Evolutionary conservation across 805 yeast species (phyloP), one percentile per base, ranked within the genome.

Genomic region (Wickerhamiella australiensis): DNA sequence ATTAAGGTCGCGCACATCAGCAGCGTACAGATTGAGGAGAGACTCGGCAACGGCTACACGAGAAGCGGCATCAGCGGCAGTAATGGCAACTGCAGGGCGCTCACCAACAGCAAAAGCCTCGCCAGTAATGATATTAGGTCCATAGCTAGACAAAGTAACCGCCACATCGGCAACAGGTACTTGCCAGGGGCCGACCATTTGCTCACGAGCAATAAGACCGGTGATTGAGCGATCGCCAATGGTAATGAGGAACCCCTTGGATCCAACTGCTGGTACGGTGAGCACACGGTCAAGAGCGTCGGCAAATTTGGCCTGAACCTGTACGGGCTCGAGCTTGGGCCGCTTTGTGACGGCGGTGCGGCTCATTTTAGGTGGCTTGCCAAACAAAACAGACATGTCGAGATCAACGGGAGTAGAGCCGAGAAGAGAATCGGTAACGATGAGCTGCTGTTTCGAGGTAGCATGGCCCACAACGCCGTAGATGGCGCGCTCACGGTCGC

Each of bases 151-250:
- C 52, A 83, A 82, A 21, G 97, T 88, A 49, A 92, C 96, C 69
- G 95, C 97, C 50, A 88, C 96, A 64, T 92, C 97, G 15, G 97
- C 92, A 27, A 92, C 97, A 45, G 99, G 98, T 8, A 84, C 92
- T 73, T 92, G 99, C 97, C 97, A 92, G 63, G 97, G 97, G 36
- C 98, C 98, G 53, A 92, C 97, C 80, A 88, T 80, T 71, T 92
- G 98, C 66, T 92, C 98, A 65, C 98, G 80, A 61, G 94, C 97
- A 54, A 92, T 82, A 58, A 92, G 75, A 50, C 98, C 98, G 25
- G 97, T 90, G 54, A 92, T 92, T n/a, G 94, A 76, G 69, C 98
- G 81, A 68, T 92, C 98, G 67, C 96, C 98, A 63, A 92, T 92
- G n/a, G 97, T 92, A 63, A 92, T 84, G 61, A 92, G 73, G 73